Conservation (phyloP, 257 asterid genomes). For the Cinchona pubescens region DNA sequence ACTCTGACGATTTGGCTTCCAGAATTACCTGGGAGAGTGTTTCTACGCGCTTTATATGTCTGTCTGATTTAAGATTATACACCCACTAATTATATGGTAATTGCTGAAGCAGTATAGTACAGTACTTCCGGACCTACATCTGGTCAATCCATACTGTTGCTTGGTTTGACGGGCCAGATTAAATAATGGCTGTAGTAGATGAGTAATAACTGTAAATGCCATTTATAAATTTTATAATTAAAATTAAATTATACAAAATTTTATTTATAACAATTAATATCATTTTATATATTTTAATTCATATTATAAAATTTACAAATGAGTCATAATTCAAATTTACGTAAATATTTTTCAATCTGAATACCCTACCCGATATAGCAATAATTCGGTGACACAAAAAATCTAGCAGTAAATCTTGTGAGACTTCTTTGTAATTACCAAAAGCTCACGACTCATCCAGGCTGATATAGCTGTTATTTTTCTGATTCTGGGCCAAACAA, state of each 20-base stretch:
- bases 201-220: neutral
- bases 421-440: neutral
- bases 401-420: slow-evolving; percentile 24
- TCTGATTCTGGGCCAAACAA: too few species aligned
- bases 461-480: neutral
- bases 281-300: too few species aligned
- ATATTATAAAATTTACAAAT: too few species aligned
- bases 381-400: too few species aligned
- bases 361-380: slow-evolving; percentile 11
- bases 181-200: slow-evolving; percentile 22
- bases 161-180: slow-evolving; percentile 24
- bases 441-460: neutral
- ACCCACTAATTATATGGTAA: slow-evolving; percentile 23
- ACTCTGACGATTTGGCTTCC: too few species aligned
- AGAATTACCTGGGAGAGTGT: neutral
- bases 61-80: neutral
- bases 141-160: slow-evolving; percentile 29
- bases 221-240: too few species aligned
- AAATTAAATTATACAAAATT: too few species aligned
- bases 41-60: neutral
- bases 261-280: too few species aligned
- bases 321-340: too few species aligned
- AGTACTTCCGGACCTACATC: slow-evolving; percentile 19
- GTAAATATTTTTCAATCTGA: too few species aligned
- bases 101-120: slow-evolving; percentile 9